Base-by-base conservation (phyloP, 23 red algal genomes). In the Gracilaria domingensis region DNA sequence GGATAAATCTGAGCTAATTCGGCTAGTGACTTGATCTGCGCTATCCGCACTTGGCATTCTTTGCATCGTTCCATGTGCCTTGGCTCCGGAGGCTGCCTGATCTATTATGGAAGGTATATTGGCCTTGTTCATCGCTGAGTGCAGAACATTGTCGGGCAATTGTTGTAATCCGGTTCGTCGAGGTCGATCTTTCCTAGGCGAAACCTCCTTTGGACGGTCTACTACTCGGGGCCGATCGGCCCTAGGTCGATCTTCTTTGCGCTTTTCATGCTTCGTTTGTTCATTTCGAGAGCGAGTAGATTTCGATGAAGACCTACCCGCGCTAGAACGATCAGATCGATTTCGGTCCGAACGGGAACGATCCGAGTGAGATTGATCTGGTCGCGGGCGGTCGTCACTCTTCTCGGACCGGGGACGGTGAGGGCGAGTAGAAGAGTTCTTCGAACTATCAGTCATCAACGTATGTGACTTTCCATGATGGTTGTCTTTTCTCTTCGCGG, bases 1-100 rank as follows among this genome's bases (percentile, higher is more conserved):
- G 48, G 87, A 90, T 39, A 90, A 64, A 40, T 90, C 87, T 36
- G 87, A 90, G 45, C 87, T 90, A 37, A 90, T 81, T 66, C 87
- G 71, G 35, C 87, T 90, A 11, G 87, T 81, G 36, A 81, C 76
- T 0, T 74, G 87, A 69, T 90, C 87, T 12, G 74, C 47, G 53
- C 73, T 90, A 51, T 90, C 87, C 36, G 58, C 36, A 36, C 73
- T 90, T 11, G 55, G 38, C 72, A 90, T 81, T 66, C 87, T 25
- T 54, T 81, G 28, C 72, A 77, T 77, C 17, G n/a, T 17, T 50
- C 72, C 72, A 50, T 77, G 72, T 30, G 72, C 32, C 26, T 45
- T 51, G 72, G 72, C 72, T 49, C 26, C 64, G 16, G 64, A 34
- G 16, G 64, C 64, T 36, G 64, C 64, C 0, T 69, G 64, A 37